Evolutionary conservation across 2,329 filamentous ascomycete species (phyloP).

Genomic region (Cadophora gregata): DNA sequence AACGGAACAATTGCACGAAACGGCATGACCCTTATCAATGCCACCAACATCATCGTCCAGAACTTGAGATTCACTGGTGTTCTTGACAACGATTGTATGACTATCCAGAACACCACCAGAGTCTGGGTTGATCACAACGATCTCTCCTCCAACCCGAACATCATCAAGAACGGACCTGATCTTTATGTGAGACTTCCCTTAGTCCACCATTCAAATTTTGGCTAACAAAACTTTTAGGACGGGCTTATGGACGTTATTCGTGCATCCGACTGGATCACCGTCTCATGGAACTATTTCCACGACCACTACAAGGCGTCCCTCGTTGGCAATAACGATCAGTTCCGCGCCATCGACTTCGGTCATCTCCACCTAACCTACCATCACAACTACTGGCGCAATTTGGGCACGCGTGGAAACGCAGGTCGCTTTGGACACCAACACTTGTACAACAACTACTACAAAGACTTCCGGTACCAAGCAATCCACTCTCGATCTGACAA

Average conservation of each 20-base stretch:
- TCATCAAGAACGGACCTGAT: conserved; percentile 17
- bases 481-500: conserved; percentile 22
- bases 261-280: conserved; percentile 20
- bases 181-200: neutral
- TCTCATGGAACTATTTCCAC: conserved; percentile 22
- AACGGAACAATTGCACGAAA: conserved; percentile 18
- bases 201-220: too few relatives aligned
- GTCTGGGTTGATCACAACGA: conserved; percentile 24
- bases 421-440: conserved; percentile 19
- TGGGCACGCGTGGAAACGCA: conserved; percentile 19
- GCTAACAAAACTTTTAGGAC: conserved; percentile 3
- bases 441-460: conserved; percentile 22
- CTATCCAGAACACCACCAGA: conserved; percentile 19
- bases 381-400: conserved; percentile 20
- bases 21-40: conserved; percentile 12
- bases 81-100: conserved; percentile 21
- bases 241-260: conserved; percentile 18
- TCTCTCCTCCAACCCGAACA: conserved; percentile 16
- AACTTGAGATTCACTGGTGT: conserved; percentile 18
- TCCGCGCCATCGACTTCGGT: conserved; percentile 17
- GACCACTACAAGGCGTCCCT: conserved; percentile 22
- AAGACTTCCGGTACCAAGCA: conserved; percentile 21
- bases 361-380: conserved; percentile 19
- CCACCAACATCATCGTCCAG: conserved; percentile 15
- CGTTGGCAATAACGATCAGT: conserved; percentile 16